A percentile compares a stretch with the other conserved stretches of the same genome.
These are phyloP conservation scores for Chamaenerion angustifolium DNA, from an alignment of 345 rosid genomes.

Conservation along the genomic window DNA sequence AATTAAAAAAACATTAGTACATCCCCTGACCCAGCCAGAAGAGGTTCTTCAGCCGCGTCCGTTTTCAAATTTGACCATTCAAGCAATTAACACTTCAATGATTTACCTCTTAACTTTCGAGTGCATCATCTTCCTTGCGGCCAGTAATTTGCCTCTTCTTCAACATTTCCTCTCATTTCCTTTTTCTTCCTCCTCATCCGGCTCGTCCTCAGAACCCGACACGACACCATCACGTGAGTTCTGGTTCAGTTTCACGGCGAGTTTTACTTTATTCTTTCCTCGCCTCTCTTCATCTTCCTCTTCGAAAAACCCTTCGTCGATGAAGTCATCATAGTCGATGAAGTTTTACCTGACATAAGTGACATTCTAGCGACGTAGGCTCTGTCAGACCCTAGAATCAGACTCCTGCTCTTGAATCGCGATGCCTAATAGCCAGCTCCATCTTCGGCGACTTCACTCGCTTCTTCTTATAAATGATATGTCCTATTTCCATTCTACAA, in stretches of 20 bases:
- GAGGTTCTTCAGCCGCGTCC: no score
- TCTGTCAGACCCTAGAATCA: conserved; percentile 18
- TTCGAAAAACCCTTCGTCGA: conserved; percentile 31
- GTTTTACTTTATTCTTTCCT: conserved; percentile 72
- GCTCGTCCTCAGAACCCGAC: conserved; percentile 21
- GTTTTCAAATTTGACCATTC: no score
- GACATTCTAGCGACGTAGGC: conserved; percentile 71
- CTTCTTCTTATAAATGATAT: conserved; percentile 89
- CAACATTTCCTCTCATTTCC: conserved; percentile 7
- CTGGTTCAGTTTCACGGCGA: conserved; percentile 55
- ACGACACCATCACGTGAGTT: conserved; percentile 20
- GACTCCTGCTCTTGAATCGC: conserved; percentile 9
- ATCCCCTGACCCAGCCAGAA: no score
- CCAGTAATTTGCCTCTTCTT: conserved; percentile 1
- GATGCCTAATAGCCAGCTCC: conserved; percentile 52
- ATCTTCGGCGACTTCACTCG: conserved; percentile 92
- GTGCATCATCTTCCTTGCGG: conserved; percentile 21
- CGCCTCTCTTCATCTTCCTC: conserved; percentile 20
- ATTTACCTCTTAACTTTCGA: conserved; percentile 10
- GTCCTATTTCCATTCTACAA: conserved; percentile 40
- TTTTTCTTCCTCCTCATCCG: conserved; percentile 19
- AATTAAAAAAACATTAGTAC: no score
- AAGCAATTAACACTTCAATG: no score
- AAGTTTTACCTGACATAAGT: conserved; percentile 62
- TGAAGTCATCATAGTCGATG: conserved; percentile 58